phyloP scores from a whole-genome alignment of 2,329 filamentous ascomycete genomes.

The Microcyclospora pomicola region DNA sequence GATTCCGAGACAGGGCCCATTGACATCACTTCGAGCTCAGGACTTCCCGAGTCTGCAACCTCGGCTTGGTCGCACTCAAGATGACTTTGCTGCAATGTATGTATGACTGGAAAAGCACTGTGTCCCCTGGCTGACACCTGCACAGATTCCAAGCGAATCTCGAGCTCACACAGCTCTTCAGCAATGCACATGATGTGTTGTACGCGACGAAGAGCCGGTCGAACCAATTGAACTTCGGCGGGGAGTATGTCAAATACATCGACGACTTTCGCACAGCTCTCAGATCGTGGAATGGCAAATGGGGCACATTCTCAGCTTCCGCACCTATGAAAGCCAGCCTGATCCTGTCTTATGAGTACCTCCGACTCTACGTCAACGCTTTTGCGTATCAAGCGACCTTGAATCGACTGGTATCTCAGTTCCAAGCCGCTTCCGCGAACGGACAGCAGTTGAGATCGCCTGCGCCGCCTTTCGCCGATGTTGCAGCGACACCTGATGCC shows the following conservation, averaged over 20 bases:
- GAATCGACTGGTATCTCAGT: slow-evolving; percentile 14
- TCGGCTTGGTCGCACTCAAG: slow-evolving; percentile 9
- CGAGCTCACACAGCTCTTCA: slow-evolving; percentile 22
- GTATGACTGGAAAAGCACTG: too few species aligned
- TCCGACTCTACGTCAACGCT: slow-evolving; percentile 52
- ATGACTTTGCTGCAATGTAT: slow-evolving; percentile 20
- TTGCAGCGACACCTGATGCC: slow-evolving; percentile 48
- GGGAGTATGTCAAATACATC: slow-evolving; percentile 24
- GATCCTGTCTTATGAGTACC: slow-evolving; percentile 49
- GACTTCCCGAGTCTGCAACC: slow-evolving; percentile 21
- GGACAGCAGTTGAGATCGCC: slow-evolving; percentile 10
- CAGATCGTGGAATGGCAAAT: slow-evolving; percentile 20
- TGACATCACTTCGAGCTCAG: slow-evolving; percentile 19
- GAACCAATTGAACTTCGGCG: slow-evolving; percentile 21
- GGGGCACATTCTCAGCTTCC: slow-evolving; percentile 26
- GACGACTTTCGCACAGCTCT: slow-evolving; percentile 21
- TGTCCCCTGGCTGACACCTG: too few species aligned
- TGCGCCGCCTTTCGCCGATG: slow-evolving; percentile 18
- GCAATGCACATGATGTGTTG: slow-evolving; percentile 22
- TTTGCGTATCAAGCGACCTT: slow-evolving; percentile 41
- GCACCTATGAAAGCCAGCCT: slow-evolving; percentile 45
- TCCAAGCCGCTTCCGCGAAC: slow-evolving; percentile 13
- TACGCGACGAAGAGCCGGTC: slow-evolving; percentile 21
- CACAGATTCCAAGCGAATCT: slow-evolving; percentile 18
- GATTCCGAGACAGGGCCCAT: slow-evolving; percentile 9